Evolutionary conservation across 2,329 filamentous ascomycete genomes (phyloP), one percentile per base, ranked within the genome.

Genomic region (Ustulina deusta): DNA sequence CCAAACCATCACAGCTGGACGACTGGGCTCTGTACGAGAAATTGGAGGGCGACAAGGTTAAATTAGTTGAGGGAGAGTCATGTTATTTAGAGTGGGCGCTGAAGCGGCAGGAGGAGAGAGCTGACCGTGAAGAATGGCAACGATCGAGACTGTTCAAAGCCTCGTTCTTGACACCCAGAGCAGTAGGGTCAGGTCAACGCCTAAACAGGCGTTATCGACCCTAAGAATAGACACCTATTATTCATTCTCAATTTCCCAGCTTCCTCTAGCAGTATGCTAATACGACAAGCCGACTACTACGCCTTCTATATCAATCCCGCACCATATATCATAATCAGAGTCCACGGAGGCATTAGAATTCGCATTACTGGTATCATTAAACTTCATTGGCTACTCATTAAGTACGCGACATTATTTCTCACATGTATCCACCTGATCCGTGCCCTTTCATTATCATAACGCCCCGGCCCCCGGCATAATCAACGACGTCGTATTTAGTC

Each of bases 21-120:
- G 86, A 89, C 65, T 89, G 85, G 86, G 66, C 78, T 1, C 72
- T 86, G 9, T 88, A 84, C 74, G 79, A 85, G 70, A 83, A 81
- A 69, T 74, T 81, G 34, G 81, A 86, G 73, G 81, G 78, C 11
- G 81, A 82, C 58, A 79, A 79, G 74, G 78, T 83, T 60, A 79
- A 79, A 63, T 71, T 80, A 56, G 73, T 76, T 3, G 74, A 79
- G 15, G 83, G 84, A 0, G 79, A 82, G 15, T 71, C 77, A 38
- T 78, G 71, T 7, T 84, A 82, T 64, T 65, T 81, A 11, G 79
- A 81, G 29, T 84, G 81, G 83, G 82, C 79, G 52, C 73, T 79
- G 32, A 74, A 74, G 42, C 54, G 65, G 15, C 68, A 76, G 44
- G 71, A 75, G 61, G 74, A 78, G 61, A 73, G 68, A 51, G 49